Evolutionary conservation across 2,329 filamentous ascomycete genomes (phyloP), one percentile per base, ranked within the genome.

Genomic region (Colletotrichum sp.): DNA sequence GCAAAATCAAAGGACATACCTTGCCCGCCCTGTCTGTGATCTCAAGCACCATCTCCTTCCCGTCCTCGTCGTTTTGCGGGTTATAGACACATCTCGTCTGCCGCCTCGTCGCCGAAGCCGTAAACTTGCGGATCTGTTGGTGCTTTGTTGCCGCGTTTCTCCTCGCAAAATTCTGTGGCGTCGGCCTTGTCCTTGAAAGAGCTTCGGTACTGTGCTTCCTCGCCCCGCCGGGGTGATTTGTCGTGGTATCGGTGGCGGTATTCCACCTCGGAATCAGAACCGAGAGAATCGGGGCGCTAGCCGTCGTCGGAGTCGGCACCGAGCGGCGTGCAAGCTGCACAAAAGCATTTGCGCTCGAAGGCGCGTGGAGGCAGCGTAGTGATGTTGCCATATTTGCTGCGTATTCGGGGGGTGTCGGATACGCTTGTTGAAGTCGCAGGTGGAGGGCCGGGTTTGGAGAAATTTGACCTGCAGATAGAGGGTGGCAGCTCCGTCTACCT

Each of bases 11-110:
- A 13, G 6, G 15, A 70, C 88, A 66, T 89, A 96, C 94, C 86
- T 94, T 91, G 56, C 94, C 93, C 55, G 96, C 96, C 65, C 96
- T 91, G 3, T 94, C 90, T 0, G 96, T 97, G 77, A 98, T 98
- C 70, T 94, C 93, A 28, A 99, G 89, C 79, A 88, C 87, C 93
- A 98, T 95, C 24, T 93, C 91, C n/a, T 95, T 93, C 30, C 96
- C 96, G 71, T 96, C 92, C 36, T 97, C 95, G 82, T 97, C 95
- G 71, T 89, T 90, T 79, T 93, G 92, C 1, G 95, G 94, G 82
- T 98, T 98, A 78, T 88, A 84, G 6, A 92, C 84, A 56, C 88
- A 88, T 34, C 84, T 83, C 0, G 91, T 93, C 75, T 84, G 85
- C 32, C 79, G 78, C 66, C 81, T 81, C 8, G 79, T 26, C 1